Evolutionary conservation across 371 early-diverging fungal genomes (phyloP), one percentile per base, ranked within the genome.

Genomic region (Rhizopus stolonifer): DNA sequence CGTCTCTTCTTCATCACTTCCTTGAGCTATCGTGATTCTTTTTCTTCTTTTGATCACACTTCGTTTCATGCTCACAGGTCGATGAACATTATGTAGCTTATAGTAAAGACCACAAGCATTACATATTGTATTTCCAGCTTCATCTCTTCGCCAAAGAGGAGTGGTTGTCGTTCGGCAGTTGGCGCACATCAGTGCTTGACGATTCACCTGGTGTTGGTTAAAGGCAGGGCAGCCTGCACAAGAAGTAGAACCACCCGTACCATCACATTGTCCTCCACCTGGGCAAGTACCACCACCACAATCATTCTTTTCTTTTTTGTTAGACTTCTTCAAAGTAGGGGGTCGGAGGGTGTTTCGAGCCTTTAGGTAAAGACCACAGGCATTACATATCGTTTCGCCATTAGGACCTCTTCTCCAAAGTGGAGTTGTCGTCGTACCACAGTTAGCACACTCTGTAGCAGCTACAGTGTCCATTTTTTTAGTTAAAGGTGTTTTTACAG

Each of bases 61-160:
- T 14, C 89, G 70, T 69, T 88, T 91, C 89, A 94, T 89, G 32
- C 84, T 86, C 3, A 88, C 81, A 19, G 83, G 96, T 48, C 84
- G 80, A 67, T 86, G 82, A 44, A 83, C 75, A 58, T 84, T 81
- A 67, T 95, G 94, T 19, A 91, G 72, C 62, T 89, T 90, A 60
- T 84, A 87, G 61, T 91, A 94, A 13, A 94, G 76, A 24, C 94
- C 93, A 65, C 94, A 93, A 0, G 91, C 93, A 66, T 94, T 93
- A 60, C 93, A 94, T 31, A 93, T 81, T 19, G 82, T 81, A 39
- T 89, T 85, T 24, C 90, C 90, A n/a, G 81, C 72, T 43, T 83
- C 85, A 53, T 89, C 88, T 50, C 93, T 73, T 21, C 98, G 73
- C 92, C 99, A 98, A 15, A 94, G 78, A 0, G 96, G 95, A 0